Conservation (phyloP, 148 eudicot genomes). For the Diospyros lotus region DNA sequence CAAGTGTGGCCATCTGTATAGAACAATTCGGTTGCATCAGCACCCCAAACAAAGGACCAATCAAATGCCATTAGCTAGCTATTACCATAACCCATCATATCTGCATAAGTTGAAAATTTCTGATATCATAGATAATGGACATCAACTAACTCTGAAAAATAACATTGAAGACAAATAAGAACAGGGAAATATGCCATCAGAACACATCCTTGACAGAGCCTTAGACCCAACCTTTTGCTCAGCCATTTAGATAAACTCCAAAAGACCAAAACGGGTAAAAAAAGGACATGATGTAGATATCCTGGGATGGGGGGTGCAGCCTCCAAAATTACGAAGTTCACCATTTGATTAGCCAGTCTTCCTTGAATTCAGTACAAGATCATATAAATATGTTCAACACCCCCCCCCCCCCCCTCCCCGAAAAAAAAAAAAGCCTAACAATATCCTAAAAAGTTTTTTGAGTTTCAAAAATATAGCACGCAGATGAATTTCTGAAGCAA, state of each 20-base stretch:
- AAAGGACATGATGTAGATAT: not conserved
- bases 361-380: not conserved
- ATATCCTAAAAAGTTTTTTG: not conserved
- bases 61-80: not conserved
- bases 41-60: not conserved
- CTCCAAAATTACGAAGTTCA: not conserved
- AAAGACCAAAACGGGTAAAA: not conserved
- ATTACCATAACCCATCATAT: not conserved
- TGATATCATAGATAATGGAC: not conserved
- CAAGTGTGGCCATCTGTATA: conserved; percentile 93
- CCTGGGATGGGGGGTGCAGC: not conserved
- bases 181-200: not conserved
- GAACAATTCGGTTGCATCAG: conserved; percentile 11
- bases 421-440: not conserved
- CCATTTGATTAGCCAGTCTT: not conserved
- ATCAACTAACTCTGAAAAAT: not conserved
- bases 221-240: not conserved
- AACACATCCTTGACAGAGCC: not conserved
- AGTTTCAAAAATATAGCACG: too few species aligned
- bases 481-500: too few species aligned
- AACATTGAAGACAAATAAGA: not conserved
- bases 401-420: not conserved
- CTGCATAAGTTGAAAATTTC: not conserved
- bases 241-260: not conserved
- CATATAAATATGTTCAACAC: not conserved